These are phyloP conservation scores for Fusarium cyanostomum DNA, from an alignment of 2,329 filamentous ascomycete genomes.

Conservation along the genomic window DNA sequence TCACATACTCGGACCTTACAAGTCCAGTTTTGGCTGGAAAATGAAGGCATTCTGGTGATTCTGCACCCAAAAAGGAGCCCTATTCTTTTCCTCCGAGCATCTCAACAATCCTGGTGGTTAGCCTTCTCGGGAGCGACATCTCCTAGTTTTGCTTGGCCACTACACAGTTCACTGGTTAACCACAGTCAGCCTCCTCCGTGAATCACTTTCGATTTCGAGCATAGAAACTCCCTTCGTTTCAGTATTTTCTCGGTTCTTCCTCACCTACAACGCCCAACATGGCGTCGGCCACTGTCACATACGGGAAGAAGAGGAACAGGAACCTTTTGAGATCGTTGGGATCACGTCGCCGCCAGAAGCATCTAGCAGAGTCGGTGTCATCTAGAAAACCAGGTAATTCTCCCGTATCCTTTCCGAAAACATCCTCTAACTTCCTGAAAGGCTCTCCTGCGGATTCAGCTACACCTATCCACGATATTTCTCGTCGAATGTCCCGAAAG, in stretches of 20 bases:
- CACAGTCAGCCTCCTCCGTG: neutral
- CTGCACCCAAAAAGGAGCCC: neutral
- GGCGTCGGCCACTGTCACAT: slow-evolving; percentile 40
- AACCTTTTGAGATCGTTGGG: slow-evolving; percentile 43
- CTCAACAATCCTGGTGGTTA: neutral
- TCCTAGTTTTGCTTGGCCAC: slow-evolving; percentile 6
- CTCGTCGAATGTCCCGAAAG: slow-evolving; percentile 21
- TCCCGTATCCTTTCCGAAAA: neutral
- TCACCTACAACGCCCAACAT: slow-evolving; percentile 28
- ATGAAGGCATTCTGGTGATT: slow-evolving; percentile 6
- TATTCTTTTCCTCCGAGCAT: neutral
- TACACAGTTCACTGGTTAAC: neutral
- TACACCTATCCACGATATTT: neutral
- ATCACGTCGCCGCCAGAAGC: slow-evolving; percentile 40
- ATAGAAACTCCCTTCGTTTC: neutral
- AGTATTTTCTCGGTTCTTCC: neutral
- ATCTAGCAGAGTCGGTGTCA: slow-evolving; percentile 21
- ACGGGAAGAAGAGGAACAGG: slow-evolving; percentile 46
- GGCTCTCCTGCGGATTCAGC: neutral
- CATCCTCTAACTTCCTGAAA: slow-evolving; percentile 5
- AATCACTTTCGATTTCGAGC: neutral
- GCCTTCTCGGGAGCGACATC: neutral
- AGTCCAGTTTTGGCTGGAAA: slow-evolving; percentile 8
- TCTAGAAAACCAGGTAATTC: slow-evolving; percentile 32
- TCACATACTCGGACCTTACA: slow-evolving; percentile 4